These are phyloP conservation scores for Trichoderma sp. DNA, from an alignment of 2,329 filamentous ascomycete species.

Conservation along the genomic window DNA sequence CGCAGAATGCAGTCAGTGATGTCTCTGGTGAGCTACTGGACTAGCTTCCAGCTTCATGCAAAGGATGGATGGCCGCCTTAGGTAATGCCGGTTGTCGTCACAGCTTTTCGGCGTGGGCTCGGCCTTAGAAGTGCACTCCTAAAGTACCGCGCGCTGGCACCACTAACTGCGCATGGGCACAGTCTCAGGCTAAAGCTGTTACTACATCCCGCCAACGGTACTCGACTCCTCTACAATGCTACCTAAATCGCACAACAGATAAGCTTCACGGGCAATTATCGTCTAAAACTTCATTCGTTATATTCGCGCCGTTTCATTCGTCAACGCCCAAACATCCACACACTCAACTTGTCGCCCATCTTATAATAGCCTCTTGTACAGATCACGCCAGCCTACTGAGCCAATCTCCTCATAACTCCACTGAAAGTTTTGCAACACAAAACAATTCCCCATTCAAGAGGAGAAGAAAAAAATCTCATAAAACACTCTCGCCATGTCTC, in stretches of 20 bases:
- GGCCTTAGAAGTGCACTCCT: constrained; percentile 10
- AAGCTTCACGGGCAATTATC: constrained; percentile 2
- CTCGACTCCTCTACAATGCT: not conserved
- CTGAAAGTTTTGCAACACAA: not conserved
- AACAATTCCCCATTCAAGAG: not conserved
- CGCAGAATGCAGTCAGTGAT: constrained; percentile 1
- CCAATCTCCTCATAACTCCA: not conserved
- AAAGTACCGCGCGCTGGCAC: not conserved
- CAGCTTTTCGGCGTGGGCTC: constrained; percentile 19
- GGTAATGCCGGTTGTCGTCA: constrained; percentile 29
- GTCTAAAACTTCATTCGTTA: constrained; percentile 3
- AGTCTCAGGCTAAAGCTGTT: rapidly evolving
- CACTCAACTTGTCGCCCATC: not conserved
- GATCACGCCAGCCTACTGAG: not conserved
- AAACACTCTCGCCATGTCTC: constrained; percentile 68
- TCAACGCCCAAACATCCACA: not conserved
- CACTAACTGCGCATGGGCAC: not conserved
- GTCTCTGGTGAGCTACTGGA: not conserved
- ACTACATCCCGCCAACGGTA: not conserved
- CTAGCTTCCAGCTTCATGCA: not conserved
- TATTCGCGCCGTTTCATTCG: constrained; percentile 4
- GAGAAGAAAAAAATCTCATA: not conserved
- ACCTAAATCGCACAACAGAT: not conserved
- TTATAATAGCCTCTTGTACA: not conserved
- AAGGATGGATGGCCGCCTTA: constrained; percentile 12